These are phyloP conservation scores for Citrus cavaleriei DNA, from an alignment of 345 rosid genomes.

Conservation along the genomic window DNA sequence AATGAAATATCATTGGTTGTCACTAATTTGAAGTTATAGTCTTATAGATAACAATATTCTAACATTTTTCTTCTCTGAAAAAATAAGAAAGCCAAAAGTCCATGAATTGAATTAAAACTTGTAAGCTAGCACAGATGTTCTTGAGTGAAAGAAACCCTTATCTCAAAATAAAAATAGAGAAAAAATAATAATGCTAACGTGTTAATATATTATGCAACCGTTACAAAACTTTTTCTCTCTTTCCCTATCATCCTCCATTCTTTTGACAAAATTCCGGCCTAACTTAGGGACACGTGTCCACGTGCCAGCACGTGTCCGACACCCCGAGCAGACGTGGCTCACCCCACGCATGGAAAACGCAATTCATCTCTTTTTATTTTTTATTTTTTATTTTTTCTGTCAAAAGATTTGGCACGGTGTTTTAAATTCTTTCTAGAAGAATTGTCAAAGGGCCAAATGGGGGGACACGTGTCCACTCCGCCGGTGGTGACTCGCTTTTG, in stretches of 20 bases:
- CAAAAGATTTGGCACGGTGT: background rate
- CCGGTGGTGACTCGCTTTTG: slow-evolving; percentile 16
- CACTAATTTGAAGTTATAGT: background rate
- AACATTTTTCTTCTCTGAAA: background rate
- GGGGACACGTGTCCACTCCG: slow-evolving; percentile 24
- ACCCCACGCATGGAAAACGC: slow-evolving; percentile 22
- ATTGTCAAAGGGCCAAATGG: background rate
- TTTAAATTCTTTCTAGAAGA: slow-evolving; percentile 9
- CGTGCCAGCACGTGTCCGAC: slow-evolving; percentile 23
- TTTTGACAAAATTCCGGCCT: slow-evolving; percentile 33
- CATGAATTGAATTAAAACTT: background rate
- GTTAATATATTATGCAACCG: slow-evolving; percentile 9
- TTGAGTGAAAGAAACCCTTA: slow-evolving; percentile 61
- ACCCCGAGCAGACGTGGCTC: slow-evolving; percentile 14
- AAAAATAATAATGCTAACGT: slow-evolving; percentile 10
- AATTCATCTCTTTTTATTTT: background rate
- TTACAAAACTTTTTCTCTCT: background rate
- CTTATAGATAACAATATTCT: background rate
- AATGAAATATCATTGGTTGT: too few relatives aligned
- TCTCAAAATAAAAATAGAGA: background rate
- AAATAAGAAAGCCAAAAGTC: background rate
- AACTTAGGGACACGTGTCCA: slow-evolving; percentile 22
- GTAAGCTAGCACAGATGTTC: slow-evolving; percentile 11
- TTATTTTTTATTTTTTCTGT: too few relatives aligned
- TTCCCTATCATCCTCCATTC: background rate